phyloP scores from a whole-genome alignment of 2,329 filamentous ascomycete genomes.

The Monilinia fructigena region DNA sequence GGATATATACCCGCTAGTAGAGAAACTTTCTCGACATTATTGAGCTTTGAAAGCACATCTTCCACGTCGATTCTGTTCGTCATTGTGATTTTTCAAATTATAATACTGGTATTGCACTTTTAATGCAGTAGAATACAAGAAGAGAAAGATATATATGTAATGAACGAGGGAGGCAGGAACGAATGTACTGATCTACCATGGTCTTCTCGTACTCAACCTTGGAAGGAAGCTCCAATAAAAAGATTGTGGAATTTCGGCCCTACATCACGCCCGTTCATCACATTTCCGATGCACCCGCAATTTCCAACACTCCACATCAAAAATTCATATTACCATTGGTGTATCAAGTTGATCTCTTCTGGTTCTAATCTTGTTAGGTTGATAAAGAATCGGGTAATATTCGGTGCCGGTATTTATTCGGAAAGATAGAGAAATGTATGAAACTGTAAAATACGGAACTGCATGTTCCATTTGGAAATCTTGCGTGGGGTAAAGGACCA shows the following conservation, averaged over 20 bases:
- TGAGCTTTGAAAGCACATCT: constrained; percentile 54
- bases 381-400: background rate
- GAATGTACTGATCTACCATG: background rate
- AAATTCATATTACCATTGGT: background rate
- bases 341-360: background rate
- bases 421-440: background rate
- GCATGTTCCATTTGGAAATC: constrained; percentile 1
- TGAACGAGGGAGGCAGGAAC: background rate
- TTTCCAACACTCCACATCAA: background rate
- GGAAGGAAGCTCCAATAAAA: background rate
- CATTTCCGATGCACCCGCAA: background rate
- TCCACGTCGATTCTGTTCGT: constrained; percentile 49
- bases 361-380: background rate
- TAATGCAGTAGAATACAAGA: background rate
- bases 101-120: background rate
- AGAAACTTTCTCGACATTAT: constrained; percentile 52
- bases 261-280: background rate
- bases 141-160: background rate
- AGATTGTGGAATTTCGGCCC: constrained; percentile 5
- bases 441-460: background rate
- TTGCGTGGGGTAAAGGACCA: background rate
- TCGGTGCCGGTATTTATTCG: constrained; percentile 6
- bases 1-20: constrained; percentile 48
- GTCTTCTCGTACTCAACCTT: background rate
- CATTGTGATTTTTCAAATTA: background rate